A percentile compares a stretch with the other conserved stretches of the same genome.
phyloP scores from a whole-genome alignment of 176 grass and related monocot genomes.

The Ensete ventricosum region DNA sequence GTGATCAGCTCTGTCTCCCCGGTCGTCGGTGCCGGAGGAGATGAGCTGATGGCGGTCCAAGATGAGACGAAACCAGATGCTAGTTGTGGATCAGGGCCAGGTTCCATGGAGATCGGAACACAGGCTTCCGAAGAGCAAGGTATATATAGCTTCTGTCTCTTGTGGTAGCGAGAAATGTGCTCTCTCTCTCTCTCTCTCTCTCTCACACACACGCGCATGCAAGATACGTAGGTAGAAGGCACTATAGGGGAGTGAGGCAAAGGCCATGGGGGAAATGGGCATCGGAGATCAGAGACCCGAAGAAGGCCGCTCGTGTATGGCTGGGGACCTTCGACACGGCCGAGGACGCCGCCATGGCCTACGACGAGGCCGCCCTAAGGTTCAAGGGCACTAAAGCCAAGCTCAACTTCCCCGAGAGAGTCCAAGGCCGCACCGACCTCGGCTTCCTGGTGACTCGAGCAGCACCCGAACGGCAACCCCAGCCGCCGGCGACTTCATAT shows the following conservation, averaged over 20 bases:
- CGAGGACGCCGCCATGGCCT: conserved; percentile 54
- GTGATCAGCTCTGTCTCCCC: conserved; percentile 45
- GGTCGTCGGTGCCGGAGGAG: neutral
- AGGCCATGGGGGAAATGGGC: conserved; percentile 80
- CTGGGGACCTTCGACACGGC: conserved; percentile 69
- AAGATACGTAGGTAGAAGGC: neutral
- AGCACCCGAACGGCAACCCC: neutral
- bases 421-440: conserved; percentile 71
- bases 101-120: neutral
- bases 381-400: conserved; percentile 79
- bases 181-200: too few species aligned
- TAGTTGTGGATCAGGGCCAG: neutral
- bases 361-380: conserved; percentile 54
- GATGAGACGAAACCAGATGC: too few species aligned
- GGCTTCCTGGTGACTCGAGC: conserved; percentile 36
- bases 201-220: neutral
- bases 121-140: conserved; percentile 34
- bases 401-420: conserved; percentile 76
- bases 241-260: conserved; percentile 56
- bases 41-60: neutral
- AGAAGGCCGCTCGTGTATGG: conserved; percentile 63
- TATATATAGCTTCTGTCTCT: neutral
- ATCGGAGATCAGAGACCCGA: conserved; percentile 61
- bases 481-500: conserved; percentile 25
- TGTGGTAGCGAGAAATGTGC: too few species aligned